Percentiles rank a stretch among this genome's conserved stretches.
These are phyloP conservation scores for Populus tremula DNA, from an alignment of 345 rosid genomes.

Conservation along the genomic window DNA sequence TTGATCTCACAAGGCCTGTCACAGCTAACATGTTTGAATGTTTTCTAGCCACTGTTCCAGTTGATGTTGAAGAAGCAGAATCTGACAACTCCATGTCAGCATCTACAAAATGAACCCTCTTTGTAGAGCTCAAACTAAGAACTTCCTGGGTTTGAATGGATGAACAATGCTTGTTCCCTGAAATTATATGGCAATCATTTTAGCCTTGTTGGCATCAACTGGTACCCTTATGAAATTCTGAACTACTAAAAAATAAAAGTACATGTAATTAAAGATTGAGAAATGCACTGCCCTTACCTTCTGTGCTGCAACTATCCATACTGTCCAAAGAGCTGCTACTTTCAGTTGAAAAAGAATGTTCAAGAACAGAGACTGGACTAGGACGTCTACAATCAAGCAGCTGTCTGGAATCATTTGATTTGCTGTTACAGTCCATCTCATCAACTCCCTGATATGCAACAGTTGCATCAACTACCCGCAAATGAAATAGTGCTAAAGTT, in stretches of 20 bases:
- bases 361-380: conserved; percentile 74
- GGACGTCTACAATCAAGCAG: conserved; percentile 44
- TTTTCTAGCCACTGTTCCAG: conserved; percentile 31
- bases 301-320: conserved; percentile 40
- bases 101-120: conserved; percentile 39
- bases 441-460: conserved; percentile 45
- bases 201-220: background rate
- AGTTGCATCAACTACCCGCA: conserved; percentile 11
- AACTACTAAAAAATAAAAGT: background rate
- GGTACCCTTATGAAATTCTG: background rate
- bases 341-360: conserved; percentile 52
- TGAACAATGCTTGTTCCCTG: conserved; percentile 55
- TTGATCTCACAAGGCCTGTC: conserved; percentile 24
- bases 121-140: conserved; percentile 38
- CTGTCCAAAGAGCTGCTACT: conserved; percentile 66
- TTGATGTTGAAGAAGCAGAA: conserved; percentile 63
- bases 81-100: conserved; percentile 55
- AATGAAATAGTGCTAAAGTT: background rate
- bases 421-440: conserved; percentile 41
- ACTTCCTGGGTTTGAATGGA: conserved; percentile 52
- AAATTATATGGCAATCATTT: conserved; percentile 12
- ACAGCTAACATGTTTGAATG: conserved; percentile 6
- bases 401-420: conserved; percentile 32
- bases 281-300: conserved; percentile 35
- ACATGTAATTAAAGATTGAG: background rate